Evolutionary conservation across 441 rosid species (phyloP).

Genomic region (Syzygium syzygioides): DNA sequence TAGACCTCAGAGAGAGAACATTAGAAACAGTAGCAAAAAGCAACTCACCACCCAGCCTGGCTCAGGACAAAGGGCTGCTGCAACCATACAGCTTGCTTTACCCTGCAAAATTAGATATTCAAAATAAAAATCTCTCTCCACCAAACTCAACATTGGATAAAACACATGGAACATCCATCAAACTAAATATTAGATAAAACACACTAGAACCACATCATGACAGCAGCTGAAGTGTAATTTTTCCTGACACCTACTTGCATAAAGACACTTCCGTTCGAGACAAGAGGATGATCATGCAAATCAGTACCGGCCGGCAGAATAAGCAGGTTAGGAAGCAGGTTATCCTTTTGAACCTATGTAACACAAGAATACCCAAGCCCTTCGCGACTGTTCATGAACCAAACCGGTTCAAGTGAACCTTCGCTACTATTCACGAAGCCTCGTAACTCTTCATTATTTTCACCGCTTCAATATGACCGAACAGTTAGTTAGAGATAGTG

Average conservation of each 20-base stretch:
- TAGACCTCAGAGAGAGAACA: background rate
- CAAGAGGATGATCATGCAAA: constrained; percentile 80
- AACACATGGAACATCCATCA: background rate
- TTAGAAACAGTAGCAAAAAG: background rate
- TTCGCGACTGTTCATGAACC: too few relatives aligned
- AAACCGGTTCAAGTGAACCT: too few relatives aligned
- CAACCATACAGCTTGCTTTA: constrained; percentile 94
- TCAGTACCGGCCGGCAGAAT: constrained; percentile 73
- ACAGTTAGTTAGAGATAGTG: too few relatives aligned
- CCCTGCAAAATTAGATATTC: constrained; percentile 39
- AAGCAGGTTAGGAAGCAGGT: constrained; percentile 60
- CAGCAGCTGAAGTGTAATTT: background rate
- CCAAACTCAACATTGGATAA: background rate
- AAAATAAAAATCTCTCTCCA: background rate
- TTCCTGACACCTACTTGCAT: constrained; percentile 43
- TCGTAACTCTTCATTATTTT: too few relatives aligned
- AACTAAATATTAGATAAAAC: background rate
- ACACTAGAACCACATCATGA: background rate
- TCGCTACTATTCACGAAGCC: too few relatives aligned
- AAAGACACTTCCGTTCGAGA: constrained; percentile 60
- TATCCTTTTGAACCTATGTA: constrained; percentile 71
- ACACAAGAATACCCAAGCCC: background rate
- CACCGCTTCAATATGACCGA: too few relatives aligned
- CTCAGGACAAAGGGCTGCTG: constrained; percentile 67
- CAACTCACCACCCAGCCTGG: constrained; percentile 74